Evolutionary conservation across 2,329 filamentous ascomycete species (phyloP), one percentile per base, ranked within the genome.

Genomic region (Aspergillus sp.): DNA sequence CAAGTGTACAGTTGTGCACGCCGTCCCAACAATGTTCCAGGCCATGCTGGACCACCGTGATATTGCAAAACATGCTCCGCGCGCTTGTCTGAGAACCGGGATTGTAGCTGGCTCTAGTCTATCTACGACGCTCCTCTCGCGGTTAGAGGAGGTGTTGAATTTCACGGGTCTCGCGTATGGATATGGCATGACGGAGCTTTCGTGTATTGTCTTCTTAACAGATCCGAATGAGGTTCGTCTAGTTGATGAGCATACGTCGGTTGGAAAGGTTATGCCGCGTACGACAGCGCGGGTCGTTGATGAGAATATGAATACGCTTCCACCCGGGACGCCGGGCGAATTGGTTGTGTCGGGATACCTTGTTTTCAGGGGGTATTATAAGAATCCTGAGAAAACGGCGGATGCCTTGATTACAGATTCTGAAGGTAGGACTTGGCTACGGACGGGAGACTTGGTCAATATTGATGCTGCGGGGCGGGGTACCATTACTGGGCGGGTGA

Each of bases 1-100:
- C 67, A 72, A 76, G 21, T 87, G 84, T 70, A 91, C 89, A 0
- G 88, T 86, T 0, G 78, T 91, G 1, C 88, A 90, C 67, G 89
- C 88, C 35, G 89, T 91, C 0, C 89, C 89, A 0, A 87, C 89
- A 58, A 91, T 91, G 89, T 90, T 90, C 71, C 86, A 89, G 68
- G 85, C 84, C 0, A 73, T 81, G 8, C 75, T 81, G 11, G 27
- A 31, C 0, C 27, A 31, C 8, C 27, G 8, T 11, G 27, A 31
- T 31, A 31, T 31, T 4, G 11, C 39, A 9, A 40, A 23, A 8
- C 21, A 23, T 8, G 17, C 4, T 14, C 37, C 25, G 17, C 33
- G 12, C 12, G 25, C n/a, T 11, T 41, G 35, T 17, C 39, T 60
- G 1, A 44, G 58, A 25, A 54, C 49, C 0, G 54, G 58, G n/a